Evolutionary conservation across 306 rosid species (phyloP).

Genomic region (Medicago ruthenica): DNA sequence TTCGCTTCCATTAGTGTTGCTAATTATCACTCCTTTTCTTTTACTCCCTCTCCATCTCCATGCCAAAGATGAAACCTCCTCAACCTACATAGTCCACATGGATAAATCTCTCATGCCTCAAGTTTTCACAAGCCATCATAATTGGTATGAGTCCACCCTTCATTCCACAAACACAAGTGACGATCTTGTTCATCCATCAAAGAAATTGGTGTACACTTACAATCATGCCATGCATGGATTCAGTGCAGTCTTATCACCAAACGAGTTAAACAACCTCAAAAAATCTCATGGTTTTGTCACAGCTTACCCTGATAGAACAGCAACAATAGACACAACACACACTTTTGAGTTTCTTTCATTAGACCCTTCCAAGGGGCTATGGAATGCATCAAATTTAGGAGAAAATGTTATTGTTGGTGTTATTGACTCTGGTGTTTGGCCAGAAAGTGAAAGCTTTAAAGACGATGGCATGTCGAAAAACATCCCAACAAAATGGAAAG

Average conservation of each 20-base stretch:
- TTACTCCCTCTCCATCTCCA: slow-evolving; percentile 15
- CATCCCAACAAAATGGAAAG: slow-evolving; percentile 50
- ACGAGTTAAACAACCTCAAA: slow-evolving; percentile 40
- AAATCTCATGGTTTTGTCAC: slow-evolving; percentile 40
- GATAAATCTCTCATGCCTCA: slow-evolving; percentile 51
- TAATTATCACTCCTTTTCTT: slow-evolving; percentile 27
- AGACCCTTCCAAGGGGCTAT: slow-evolving; percentile 40
- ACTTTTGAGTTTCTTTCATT: slow-evolving; percentile 50
- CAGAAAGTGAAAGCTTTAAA: slow-evolving; percentile 52
- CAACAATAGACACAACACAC: slow-evolving; percentile 51
- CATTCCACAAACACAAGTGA: slow-evolving; percentile 15
- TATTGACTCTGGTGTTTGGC: slow-evolving; percentile 51
- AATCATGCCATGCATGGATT: slow-evolving; percentile 50
- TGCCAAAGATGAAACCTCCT: slow-evolving; percentile 38
- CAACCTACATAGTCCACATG: slow-evolving; percentile 53
- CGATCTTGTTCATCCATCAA: background rate
- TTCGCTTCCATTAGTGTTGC: slow-evolving; percentile 34
- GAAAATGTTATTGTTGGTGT: slow-evolving; percentile 45
- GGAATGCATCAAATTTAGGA: slow-evolving; percentile 47
- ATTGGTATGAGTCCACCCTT: slow-evolving; percentile 48
- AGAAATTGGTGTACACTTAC: slow-evolving; percentile 39
- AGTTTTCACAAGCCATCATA: slow-evolving; percentile 40
- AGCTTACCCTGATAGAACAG: slow-evolving; percentile 41
- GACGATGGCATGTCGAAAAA: slow-evolving; percentile 43
- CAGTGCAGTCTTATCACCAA: slow-evolving; percentile 44